Base-by-base conservation (phyloP, 2,329 filamentous ascomycete genomes). In the Phaeosphaeriaceae sp. region DNA sequence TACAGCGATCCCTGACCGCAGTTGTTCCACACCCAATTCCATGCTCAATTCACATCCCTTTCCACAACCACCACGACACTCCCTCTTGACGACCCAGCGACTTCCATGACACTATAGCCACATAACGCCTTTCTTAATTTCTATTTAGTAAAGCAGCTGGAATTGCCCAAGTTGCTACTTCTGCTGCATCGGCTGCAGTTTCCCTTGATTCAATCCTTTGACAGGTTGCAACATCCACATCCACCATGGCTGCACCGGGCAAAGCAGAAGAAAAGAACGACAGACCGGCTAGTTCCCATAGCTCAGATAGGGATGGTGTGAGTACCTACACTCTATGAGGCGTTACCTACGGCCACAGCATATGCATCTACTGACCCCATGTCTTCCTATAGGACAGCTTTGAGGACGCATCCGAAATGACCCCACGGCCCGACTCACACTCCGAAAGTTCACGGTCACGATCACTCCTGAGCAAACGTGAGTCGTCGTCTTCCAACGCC, bases 321-420 rank as follows among this genome's bases (percentile, higher is more conserved):
- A 61, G 66, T 56, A 33, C 15, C 9, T 18, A 13, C 12, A 32
- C 11, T 5, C 17, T 2, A 21, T 3, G 5, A 37, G 20, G 11
- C 16, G 13, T 20, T 6, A 6, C 18, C 35, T 13, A 11, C 6
- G 53, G 45, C 18, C 12, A 7, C 37, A 4, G 18, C 15, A 28
- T 44, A 28, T 18, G 44, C 35, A 38, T 35, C 34, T 42, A 49
- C 60, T 65, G 42, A 64, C 43, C 20, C 11, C 18, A 16, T 44
- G 47, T 48, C 51, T 35, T 44, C 43, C 43, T 43, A 42, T 69
- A 90, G 87, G 87, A 92, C 64, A 83, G 83, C 13, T 96, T 95
- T 67, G 90, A 96, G 76, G 91, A 96, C 79, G 91, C 84, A 61
- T 77, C 84, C 61, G 88, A 90, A 72, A 83, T 80, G 51, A 72